Evolutionary conservation across 257 asterid genomes (phyloP), one percentile per base, ranked within the genome.

Genomic region (Thymus mandschuricus): DNA sequence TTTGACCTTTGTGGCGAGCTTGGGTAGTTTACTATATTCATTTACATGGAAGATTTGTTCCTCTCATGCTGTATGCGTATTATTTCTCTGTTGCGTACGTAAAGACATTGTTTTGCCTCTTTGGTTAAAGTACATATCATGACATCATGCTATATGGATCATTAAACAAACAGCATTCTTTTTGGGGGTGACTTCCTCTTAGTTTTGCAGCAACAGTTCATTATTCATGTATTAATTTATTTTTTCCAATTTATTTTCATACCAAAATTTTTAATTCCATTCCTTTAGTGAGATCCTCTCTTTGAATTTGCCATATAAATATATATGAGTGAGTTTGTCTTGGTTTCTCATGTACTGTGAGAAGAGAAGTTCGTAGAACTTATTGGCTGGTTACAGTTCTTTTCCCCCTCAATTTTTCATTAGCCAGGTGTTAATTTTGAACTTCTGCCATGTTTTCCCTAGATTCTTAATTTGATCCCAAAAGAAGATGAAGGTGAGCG

Each of bases 381-480:
- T 40, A 34, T 60, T 64, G 62, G 63, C 66, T 62, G 70, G 69
- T 48, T 68, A 29, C 55, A 29, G 7, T 38, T 38, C 6, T 68
- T 60, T 68, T 12, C 60, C 68, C 73, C 75, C 68, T 75, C 75
- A 54, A 21, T 58, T 61, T 76, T 70, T 69, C 28, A 52, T 50
- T 30, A 12, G 38, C 41, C 44, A 59, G 64, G 30, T 8, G 28
- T 31, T 75, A 48, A 57, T 74, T 15, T 48, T 72, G 48, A 70
- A 52, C 65, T 60, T 56, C 2, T 15, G 51, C 44, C 30, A 57
- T 61, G 57, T 68, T 75, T 58, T 35, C 67, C 29, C 41, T 78
- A 95, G 99, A 85, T 95, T 79, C 86, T 92, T 65, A 86, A 78
- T 81, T 58, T 82, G 89, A 88, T 92, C 33, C 99, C 98, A 5